Conservation (phyloP, 2,329 filamentous ascomycete species). For the Apiospora phragmitis region DNA sequence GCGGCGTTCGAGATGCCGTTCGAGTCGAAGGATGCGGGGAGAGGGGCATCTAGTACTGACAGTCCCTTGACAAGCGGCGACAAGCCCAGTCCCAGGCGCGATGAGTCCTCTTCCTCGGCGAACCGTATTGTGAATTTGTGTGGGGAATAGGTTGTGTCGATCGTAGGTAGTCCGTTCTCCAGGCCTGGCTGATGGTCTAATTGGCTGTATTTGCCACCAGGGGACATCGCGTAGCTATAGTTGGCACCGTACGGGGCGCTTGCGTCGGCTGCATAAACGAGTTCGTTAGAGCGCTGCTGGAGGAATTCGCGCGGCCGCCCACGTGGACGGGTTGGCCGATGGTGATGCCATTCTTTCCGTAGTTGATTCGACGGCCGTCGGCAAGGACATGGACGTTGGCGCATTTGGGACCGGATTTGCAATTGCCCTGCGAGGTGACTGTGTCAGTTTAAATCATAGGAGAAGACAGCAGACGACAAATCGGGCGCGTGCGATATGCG, state of each 20-base stretch:
- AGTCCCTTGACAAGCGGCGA: conserved; percentile 74
- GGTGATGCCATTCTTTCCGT: conserved; percentile 67
- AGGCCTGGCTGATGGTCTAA: conserved; percentile 51
- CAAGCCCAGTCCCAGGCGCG: conserved; percentile 67
- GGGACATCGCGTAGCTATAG: conserved; percentile 43
- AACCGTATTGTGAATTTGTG: conserved; percentile 69
- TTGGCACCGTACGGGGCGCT: conserved; percentile 43
- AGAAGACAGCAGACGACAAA: neutral
- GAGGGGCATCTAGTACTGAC: conserved; percentile 90
- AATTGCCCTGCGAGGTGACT: conserved; percentile 72
- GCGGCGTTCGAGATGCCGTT: conserved; percentile 93
- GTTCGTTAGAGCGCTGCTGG: conserved; percentile 70
- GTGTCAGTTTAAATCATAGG: neutral
- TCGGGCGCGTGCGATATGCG: neutral
- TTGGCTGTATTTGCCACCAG: conserved; percentile 41
- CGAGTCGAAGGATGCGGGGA: conserved; percentile 94
- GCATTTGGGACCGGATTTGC: conserved; percentile 98
- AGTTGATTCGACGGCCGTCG: conserved; percentile 89
- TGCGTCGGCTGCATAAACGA: conserved; percentile 66
- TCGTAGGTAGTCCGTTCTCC: conserved; percentile 57
- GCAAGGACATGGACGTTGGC: conserved; percentile 94
- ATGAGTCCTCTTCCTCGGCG: conserved; percentile 70
- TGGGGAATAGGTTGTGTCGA: conserved; percentile 60
- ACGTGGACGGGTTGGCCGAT: conserved; percentile 61
- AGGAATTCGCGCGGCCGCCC: conserved; percentile 69